These are phyloP conservation scores for Elongisporangium anandrum DNA, from an alignment of 352 stramenopile species.

Conservation along the genomic window DNA sequence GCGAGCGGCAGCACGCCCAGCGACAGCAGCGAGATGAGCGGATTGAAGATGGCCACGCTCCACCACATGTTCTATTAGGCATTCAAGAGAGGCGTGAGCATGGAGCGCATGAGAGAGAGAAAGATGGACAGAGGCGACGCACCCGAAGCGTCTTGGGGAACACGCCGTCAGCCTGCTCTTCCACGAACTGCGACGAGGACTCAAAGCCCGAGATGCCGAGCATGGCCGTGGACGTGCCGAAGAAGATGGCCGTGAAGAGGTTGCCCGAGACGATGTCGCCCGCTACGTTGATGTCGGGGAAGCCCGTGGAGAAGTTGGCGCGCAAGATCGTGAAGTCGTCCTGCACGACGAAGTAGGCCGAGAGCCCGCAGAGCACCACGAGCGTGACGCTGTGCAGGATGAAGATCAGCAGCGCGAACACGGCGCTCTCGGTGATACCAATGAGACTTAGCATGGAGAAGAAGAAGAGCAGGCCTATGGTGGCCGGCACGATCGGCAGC, in stretches of 20 bases:
- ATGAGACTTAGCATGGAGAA: conserved; percentile 89
- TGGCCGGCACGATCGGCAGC: conserved; percentile 74
- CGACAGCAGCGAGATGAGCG: conserved; percentile 88
- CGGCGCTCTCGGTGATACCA: conserved; percentile 91
- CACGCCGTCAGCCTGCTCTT: conserved; percentile 93
- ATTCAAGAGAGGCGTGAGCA: background rate
- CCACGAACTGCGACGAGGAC: conserved; percentile 93
- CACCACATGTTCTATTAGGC: conserved; percentile 95
- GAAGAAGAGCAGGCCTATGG: conserved; percentile 86
- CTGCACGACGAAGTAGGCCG: conserved; percentile 72
- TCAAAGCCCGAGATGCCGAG: conserved; percentile 95
- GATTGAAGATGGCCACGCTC: conserved; percentile 93
- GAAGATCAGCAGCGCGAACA: conserved; percentile 91
- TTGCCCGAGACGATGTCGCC: conserved; percentile 75
- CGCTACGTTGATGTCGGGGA: conserved; percentile 87
- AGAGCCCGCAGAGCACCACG: conserved; percentile 70
- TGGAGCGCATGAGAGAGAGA: conserved; percentile 2
- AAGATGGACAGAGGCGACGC: conserved; percentile 7
- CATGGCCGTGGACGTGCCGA: conserved; percentile 92
- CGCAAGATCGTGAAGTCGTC: conserved; percentile 77
- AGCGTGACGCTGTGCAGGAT: conserved; percentile 87
- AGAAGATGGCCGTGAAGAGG: conserved; percentile 86
- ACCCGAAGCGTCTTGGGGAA: conserved; percentile 92
- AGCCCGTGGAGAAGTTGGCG: conserved; percentile 81
- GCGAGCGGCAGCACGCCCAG: conserved; percentile 87